phyloP scores from a whole-genome alignment of 495 filamentous ascomycete genomes.

The Xylaria grammica region DNA sequence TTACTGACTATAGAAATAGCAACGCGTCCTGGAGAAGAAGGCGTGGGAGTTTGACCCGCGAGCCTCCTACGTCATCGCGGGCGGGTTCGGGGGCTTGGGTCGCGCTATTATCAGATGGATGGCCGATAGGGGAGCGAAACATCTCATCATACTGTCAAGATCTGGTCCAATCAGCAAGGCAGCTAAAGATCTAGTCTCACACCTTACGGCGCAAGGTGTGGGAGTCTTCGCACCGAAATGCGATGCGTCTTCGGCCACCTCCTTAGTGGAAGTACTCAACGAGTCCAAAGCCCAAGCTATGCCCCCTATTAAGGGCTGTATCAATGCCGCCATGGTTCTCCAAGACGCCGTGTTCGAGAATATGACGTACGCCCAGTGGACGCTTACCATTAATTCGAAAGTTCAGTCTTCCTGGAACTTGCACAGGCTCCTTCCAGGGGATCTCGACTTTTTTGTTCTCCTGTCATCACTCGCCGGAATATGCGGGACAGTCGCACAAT shows the following conservation, averaged over 20 bases:
- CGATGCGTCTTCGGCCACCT: slow-evolving; percentile 40
- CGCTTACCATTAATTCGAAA: slow-evolving; percentile 49
- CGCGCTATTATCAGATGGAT: slow-evolving; percentile 59
- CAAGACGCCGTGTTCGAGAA: slow-evolving; percentile 55
- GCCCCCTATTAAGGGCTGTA: slow-evolving; percentile 60
- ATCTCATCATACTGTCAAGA: slow-evolving; percentile 59
- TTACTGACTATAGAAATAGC: slow-evolving; percentile 9
- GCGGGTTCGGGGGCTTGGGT: slow-evolving; percentile 64
- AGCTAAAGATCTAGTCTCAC: slow-evolving; percentile 28
- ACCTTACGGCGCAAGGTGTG: slow-evolving; percentile 32
- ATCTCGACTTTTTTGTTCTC: slow-evolving; percentile 64
- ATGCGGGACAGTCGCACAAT: slow-evolving; percentile 56
- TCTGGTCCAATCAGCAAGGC: slow-evolving; percentile 40
- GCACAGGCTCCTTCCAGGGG: slow-evolving; percentile 44
- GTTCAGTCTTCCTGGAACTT: slow-evolving; percentile 52
- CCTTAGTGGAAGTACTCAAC: slow-evolving; percentile 25
- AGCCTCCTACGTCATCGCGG: slow-evolving; percentile 59
- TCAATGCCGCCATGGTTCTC: slow-evolving; percentile 57
- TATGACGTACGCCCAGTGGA: slow-evolving; percentile 51
- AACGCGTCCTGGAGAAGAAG: slow-evolving; percentile 25
- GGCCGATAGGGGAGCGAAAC: slow-evolving; percentile 55
- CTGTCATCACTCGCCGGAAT: slow-evolving; percentile 60
- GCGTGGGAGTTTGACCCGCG: slow-evolving; percentile 37
- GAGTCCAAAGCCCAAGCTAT: slow-evolving; percentile 33
- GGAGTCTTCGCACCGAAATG: slow-evolving; percentile 40